phyloP scores from a whole-genome alignment of 202 grass and related monocot species.

The Panicum hallii region DNA sequence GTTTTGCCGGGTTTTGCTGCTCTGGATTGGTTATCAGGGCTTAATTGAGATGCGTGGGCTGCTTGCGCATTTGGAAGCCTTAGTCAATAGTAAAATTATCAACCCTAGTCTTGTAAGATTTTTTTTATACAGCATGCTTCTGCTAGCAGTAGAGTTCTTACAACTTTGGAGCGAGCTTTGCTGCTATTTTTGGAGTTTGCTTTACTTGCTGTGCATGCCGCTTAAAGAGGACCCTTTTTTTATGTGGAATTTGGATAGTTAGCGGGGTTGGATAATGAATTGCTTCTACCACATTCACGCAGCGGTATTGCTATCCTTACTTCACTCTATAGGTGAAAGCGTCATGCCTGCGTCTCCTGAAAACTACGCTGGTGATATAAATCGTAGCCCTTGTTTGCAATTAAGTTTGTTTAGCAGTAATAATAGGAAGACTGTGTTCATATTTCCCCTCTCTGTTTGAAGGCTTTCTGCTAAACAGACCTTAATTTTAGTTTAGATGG shows the following conservation, averaged over 20 bases:
- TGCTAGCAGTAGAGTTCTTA: conserved; percentile 24
- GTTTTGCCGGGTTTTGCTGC: conserved; percentile 19
- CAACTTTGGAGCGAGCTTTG: conserved; percentile 14
- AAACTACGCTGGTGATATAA: background rate
- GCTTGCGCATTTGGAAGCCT: conserved; percentile 24
- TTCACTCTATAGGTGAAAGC: conserved; percentile 22
- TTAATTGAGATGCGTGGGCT: conserved; percentile 13
- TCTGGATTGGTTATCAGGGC: conserved; percentile 26
- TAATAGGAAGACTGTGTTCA: background rate
- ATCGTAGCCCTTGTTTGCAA: conserved; percentile 9
- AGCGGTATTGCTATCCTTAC: conserved; percentile 21
- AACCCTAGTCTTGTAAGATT: conserved; percentile 32
- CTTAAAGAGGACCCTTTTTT: background rate
- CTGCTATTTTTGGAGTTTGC: conserved; percentile 49
- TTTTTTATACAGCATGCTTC: conserved; percentile 24
- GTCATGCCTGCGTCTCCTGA: background rate
- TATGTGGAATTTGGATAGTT: conserved; percentile 24
- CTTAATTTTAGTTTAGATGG: background rate
- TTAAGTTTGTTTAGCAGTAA: conserved; percentile 10
- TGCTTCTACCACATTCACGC: background rate
- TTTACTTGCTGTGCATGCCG: conserved; percentile 12
- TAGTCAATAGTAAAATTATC: conserved; percentile 30
- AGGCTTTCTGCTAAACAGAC: background rate
- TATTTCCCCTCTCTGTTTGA: background rate
- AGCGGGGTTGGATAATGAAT: background rate